Percentiles rank a stretch among this genome's conserved stretches.
phyloP scores from a whole-genome alignment of 2,329 filamentous ascomycete species.

The Tolypocladium cylindrosporum region DNA sequence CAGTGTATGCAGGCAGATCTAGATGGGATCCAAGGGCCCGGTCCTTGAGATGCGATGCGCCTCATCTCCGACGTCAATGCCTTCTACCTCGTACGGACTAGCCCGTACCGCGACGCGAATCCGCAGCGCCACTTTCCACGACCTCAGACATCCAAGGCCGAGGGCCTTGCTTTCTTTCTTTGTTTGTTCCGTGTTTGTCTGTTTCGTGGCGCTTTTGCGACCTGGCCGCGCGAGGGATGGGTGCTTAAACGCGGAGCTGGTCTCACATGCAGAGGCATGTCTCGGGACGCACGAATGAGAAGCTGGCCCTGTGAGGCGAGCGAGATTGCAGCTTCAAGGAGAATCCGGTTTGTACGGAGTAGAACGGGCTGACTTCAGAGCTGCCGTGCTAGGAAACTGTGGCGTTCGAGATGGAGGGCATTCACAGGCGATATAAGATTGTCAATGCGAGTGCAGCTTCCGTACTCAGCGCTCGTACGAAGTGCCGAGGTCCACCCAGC shows the following conservation, averaged over 20 bases:
- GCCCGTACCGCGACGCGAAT: neutral
- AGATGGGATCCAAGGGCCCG: neutral
- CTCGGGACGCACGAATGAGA: neutral
- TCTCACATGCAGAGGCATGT: neutral
- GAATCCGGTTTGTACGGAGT: neutral
- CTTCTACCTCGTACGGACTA: neutral
- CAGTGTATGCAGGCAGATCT: neutral
- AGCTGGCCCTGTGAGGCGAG: neutral
- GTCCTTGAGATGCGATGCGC: conserved; percentile 14
- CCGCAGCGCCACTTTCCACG: neutral
- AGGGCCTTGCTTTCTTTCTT: neutral
- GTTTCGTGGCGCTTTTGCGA: neutral
- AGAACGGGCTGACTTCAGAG: neutral
- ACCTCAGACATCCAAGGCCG: neutral
- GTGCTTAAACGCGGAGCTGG: neutral
- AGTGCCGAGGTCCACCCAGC: neutral
- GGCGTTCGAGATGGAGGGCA: neutral
- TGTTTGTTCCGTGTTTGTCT: neutral
- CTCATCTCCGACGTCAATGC: conserved; percentile 29
- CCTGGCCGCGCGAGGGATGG: neutral
- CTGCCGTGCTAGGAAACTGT: neutral
- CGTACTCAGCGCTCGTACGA: neutral
- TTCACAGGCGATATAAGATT: neutral
- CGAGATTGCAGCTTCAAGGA: neutral
- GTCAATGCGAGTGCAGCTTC: neutral